Percentiles rank a stretch among this genome's conserved stretches.
Evolutionary conservation across 1,284 basidiomycete genomes (phyloP).

Genomic region (Pseudozyma flocculosa): DNA sequence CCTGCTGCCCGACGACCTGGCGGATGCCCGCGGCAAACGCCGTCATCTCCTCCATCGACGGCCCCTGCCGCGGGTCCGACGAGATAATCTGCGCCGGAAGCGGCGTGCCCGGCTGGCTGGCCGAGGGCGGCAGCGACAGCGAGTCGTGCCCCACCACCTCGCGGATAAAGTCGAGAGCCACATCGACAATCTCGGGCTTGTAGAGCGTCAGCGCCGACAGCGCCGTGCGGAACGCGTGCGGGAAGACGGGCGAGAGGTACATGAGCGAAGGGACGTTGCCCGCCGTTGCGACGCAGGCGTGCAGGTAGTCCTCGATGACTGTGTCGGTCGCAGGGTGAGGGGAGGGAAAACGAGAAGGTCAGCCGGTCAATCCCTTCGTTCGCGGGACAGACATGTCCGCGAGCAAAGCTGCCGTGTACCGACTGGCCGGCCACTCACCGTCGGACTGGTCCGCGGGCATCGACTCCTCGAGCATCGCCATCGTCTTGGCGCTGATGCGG

Average conservation of each 20-base stretch:
- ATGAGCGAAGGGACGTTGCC: conserved; percentile 73
- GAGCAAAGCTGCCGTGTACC: too few relatives aligned
- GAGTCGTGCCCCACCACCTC: conserved; percentile 68
- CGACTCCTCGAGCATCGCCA: conserved; percentile 30
- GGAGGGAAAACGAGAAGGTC: conserved; percentile 63
- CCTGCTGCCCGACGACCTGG: conserved; percentile 71
- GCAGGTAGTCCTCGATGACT: conserved; percentile 95
- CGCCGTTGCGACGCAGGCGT: conserved; percentile 73
- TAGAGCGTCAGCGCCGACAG: conserved; percentile 38
- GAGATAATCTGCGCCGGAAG: conserved; percentile 8
- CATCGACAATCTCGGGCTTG: conserved; percentile 72
- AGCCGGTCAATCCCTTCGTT: too few relatives aligned
- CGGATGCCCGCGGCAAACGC: conserved; percentile 70
- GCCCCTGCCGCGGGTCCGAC: conserved; percentile 34
- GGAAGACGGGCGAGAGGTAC: conserved; percentile 60
- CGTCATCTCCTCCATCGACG: conserved; percentile 65
- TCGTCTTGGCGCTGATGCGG: conserved; percentile 39
- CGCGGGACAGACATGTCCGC: too few relatives aligned
- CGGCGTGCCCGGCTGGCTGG: conserved; percentile 22
- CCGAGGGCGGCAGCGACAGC: conserved; percentile 34
- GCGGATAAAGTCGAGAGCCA: conserved; percentile 77
- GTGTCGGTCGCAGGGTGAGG: conserved; percentile 4
- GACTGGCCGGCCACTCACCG: conserved; percentile 17
- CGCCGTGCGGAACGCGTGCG: conserved; percentile 56
- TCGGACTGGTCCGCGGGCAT: conserved; percentile 37